Evolutionary conservation across 2,329 filamentous ascomycete species (phyloP).

Genomic region (Exophiala oligosperma): DNA sequence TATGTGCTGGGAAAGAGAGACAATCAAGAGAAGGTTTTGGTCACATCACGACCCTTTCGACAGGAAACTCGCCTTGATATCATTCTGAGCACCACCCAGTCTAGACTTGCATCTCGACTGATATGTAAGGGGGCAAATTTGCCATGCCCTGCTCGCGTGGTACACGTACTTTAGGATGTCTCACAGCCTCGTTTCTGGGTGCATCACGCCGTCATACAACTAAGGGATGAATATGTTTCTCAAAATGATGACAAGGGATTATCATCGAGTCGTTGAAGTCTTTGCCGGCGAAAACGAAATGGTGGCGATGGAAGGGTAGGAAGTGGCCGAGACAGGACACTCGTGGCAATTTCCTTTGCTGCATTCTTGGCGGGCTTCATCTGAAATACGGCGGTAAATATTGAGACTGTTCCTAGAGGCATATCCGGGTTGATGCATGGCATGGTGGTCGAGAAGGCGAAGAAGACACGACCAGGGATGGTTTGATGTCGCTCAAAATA

Average conservation of each 20-base stretch:
- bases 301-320: background rate
- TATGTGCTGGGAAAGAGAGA: background rate
- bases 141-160: constrained; percentile 6
- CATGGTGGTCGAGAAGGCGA: background rate
- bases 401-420: background rate
- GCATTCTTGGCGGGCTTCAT: background rate
- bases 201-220: constrained; percentile 5
- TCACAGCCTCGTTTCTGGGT: constrained; percentile 5
- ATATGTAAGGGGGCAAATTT: constrained; percentile 1
- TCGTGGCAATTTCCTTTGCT: constrained; percentile 11
- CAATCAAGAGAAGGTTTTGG: background rate
- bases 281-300: background rate
- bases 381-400: constrained; percentile 8
- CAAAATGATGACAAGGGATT: background rate
- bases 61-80: background rate
- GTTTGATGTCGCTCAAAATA: background rate
- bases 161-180: constrained; percentile 13
- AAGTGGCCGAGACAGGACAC: constrained; percentile 12
- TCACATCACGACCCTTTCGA: background rate
- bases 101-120: background rate
- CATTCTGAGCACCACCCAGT: background rate
- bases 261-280: background rate
- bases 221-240: constrained; percentile 8
- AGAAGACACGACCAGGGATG: background rate
- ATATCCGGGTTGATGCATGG: background rate